phyloP scores from a whole-genome alignment of 1,284 basidiomycete genomes.

The Tilletiopsis washingtonensis region DNA sequence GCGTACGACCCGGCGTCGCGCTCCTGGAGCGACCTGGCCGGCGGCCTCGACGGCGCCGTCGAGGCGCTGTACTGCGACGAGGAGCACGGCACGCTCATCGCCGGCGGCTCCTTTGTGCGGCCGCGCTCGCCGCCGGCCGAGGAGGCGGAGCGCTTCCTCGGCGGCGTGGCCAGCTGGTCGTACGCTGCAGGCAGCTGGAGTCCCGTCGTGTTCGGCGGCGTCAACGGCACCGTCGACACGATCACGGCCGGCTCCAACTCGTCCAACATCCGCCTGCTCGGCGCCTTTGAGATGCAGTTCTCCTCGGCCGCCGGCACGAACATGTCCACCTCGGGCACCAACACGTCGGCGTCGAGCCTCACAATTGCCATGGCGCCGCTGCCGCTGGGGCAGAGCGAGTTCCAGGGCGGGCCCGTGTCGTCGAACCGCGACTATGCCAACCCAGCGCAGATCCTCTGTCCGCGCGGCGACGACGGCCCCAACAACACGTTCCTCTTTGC shows the following conservation, averaged over 20 bases:
- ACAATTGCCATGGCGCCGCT: conserved; percentile 45
- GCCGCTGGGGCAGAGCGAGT: conserved; percentile 53
- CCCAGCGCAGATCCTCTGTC: conserved; percentile 73
- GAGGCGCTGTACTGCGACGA: conserved; percentile 74
- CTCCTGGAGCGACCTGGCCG: conserved; percentile 18
- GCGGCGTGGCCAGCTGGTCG: conserved; percentile 74
- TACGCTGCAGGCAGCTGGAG: conserved; percentile 61
- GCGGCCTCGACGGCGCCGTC: conserved; percentile 58
- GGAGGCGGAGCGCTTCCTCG: conserved; percentile 48
- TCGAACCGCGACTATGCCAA: conserved; percentile 60
- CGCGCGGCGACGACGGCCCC: conserved; percentile 66
- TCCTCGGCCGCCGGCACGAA: conserved; percentile 47
- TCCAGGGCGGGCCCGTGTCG: conserved; percentile 66
- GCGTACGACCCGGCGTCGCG: conserved; percentile 22
- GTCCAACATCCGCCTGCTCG: conserved; percentile 73
- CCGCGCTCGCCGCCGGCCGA: conserved; percentile 27
- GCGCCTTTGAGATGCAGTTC: conserved; percentile 58
- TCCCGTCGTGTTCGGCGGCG: conserved; percentile 69
- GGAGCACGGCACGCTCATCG: conserved; percentile 66
- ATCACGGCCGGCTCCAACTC: conserved; percentile 68
- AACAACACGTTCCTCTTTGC: conserved; percentile 74
- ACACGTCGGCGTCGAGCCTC: conserved; percentile 52
- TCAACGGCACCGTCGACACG: conserved; percentile 69
- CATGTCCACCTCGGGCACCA: conserved; percentile 35
- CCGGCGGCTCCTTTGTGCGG: conserved; percentile 66